Base-by-base conservation (phyloP, 2,329 filamentous ascomycete genomes). In the Nigrograna mackinnonii region DNA sequence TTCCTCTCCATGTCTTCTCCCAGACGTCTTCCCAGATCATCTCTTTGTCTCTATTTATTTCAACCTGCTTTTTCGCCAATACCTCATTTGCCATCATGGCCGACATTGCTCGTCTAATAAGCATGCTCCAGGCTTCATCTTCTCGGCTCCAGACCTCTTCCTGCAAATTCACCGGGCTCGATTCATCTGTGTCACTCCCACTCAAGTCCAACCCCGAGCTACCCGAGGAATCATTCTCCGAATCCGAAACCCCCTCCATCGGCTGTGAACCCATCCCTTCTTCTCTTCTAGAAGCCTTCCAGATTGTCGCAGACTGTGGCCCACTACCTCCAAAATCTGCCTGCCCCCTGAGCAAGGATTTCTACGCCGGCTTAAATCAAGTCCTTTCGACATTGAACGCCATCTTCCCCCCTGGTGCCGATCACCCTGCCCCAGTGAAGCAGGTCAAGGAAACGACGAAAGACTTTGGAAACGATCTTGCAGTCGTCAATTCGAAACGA, bases 51-150 rank as follows among this genome's bases (percentile, higher is more conserved):
- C 24, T 9, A 28, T 28, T n/a, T n/a, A n/a, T n/a, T 28, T 28
- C 24, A 9, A 28, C 13, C 13, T 35, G 7, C 28, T 16, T n/a
- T 11, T 14, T 33, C 38, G 5, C 7, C 38, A 18, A 42, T 37
- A 11, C 7, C 21, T 28, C 7, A 32, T 22, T 43, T 41, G n/a
- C n/a, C 45, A 51, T 34, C 26, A 62, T 63, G 58, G 36, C 49
- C 32, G 57, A 64, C 37, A 40, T 47, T 12, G 37, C 41, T 43
- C 51, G 55, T 41, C 50, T 60, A 24, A 48, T 57, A 22, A 44
- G 19, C 32, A 47, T 65, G 50, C 50, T 62, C 28, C 50, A 50
- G 47, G 49, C 50, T 38, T 59, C 57, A 43, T 46, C 51, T 30
- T 49, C 51, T 20, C 46, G 55, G 37, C 7, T 39, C 26, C 28